Percentiles rank a stretch among this genome's conserved stretches.
Evolutionary conservation across 257 asterid genomes (phyloP).

Genomic region (Scutellaria baicalensis): DNA sequence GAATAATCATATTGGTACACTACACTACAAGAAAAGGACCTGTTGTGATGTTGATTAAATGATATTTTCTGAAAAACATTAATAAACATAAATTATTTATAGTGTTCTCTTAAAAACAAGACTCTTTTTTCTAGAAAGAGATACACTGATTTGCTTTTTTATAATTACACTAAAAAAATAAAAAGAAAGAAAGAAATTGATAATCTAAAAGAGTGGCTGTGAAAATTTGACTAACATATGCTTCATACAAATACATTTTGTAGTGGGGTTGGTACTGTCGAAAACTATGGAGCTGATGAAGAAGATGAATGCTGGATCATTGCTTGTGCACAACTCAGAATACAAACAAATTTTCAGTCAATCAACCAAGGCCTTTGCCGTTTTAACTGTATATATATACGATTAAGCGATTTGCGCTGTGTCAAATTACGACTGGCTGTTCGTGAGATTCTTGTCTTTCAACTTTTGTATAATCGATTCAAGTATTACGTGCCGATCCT

Average conservation of each 20-base stretch:
- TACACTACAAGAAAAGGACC: no score
- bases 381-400: neutral
- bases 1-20: no score
- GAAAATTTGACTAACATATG: slow-evolving; percentile 17
- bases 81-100: no score
- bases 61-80: no score
- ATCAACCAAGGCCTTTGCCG: neutral
- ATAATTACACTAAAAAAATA: no score
- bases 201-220: neutral
- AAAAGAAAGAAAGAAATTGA: no score
- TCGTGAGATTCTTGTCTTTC: no score
- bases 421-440: neutral
- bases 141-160: no score
- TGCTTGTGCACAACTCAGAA: slow-evolving; percentile 21
- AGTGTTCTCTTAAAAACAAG: no score
- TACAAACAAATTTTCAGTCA: neutral
- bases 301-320: slow-evolving; percentile 17
- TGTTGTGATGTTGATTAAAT: no score
- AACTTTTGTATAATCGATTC: neutral
- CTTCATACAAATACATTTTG: no score
- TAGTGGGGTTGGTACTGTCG: slow-evolving; percentile 21
- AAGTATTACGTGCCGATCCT: neutral
- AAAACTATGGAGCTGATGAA: neutral
- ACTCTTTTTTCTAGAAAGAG: no score
- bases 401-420: neutral